Conservation (phyloP, 352 stramenopile genomes). For the Pythium rhizo-oryzae region DNA sequence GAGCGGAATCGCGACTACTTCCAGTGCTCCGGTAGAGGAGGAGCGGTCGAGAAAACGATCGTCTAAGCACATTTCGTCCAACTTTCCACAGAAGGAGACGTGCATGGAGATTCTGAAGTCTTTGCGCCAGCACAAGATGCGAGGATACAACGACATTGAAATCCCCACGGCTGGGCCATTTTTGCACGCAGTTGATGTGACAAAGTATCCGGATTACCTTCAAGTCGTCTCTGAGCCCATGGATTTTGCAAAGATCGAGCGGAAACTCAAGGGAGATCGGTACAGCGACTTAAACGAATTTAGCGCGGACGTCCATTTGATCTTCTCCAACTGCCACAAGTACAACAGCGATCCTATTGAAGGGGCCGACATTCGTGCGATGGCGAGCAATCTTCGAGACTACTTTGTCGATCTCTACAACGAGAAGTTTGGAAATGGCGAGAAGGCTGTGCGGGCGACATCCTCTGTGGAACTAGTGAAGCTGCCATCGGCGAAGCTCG, state of each 20-base stretch:
- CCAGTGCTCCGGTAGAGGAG: slow-evolving; percentile 20
- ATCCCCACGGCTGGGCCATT: slow-evolving; percentile 82
- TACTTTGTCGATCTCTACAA: slow-evolving; percentile 84
- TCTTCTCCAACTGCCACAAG: slow-evolving; percentile 90
- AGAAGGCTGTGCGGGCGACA: slow-evolving; percentile 1
- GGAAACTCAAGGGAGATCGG: slow-evolving; percentile 83
- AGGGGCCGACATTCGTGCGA: slow-evolving; percentile 85
- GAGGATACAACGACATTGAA: slow-evolving; percentile 78
- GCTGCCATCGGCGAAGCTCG: slow-evolving; percentile 27
- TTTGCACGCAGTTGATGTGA: slow-evolving; percentile 83
- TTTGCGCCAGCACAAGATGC: slow-evolving; percentile 85
- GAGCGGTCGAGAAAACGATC: slow-evolving; percentile 42
- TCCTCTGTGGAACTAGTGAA: neutral
- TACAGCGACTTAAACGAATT: slow-evolving; percentile 82
- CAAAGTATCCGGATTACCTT: slow-evolving; percentile 85
- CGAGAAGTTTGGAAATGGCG: slow-evolving; percentile 44
- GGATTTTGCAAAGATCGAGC: slow-evolving; percentile 89
- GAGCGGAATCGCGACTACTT: neutral
- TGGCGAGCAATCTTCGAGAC: slow-evolving; percentile 79
- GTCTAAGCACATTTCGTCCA: slow-evolving; percentile 37
- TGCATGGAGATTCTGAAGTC: slow-evolving; percentile 75
- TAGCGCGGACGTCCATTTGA: slow-evolving; percentile 83
- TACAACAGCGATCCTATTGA: slow-evolving; percentile 89
- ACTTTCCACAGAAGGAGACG: slow-evolving; percentile 63
- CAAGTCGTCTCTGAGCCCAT: slow-evolving; percentile 81